Conservation (phyloP, 306 rosid genomes). For the Albizia julibrissin region DNA sequence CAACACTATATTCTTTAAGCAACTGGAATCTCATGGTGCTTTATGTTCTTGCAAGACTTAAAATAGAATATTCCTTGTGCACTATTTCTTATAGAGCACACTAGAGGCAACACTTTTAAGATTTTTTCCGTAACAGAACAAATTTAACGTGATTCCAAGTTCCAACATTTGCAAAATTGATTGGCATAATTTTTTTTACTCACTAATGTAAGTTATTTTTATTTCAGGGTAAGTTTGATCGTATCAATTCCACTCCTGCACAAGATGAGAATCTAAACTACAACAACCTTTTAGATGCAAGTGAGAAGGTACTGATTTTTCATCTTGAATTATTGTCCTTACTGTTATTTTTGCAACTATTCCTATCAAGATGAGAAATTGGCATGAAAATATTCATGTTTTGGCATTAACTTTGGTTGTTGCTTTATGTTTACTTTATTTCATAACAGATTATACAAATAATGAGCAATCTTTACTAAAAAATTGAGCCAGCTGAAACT, state of each 20-base stretch:
- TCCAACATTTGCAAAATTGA: conserved; percentile 25
- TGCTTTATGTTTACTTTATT: too few species aligned
- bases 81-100: neutral
- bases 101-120: conserved; percentile 1
- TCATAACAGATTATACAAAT: too few species aligned
- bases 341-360: conserved; percentile 2
- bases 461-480: too few species aligned
- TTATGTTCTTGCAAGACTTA: too few species aligned
- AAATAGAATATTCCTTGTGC: too few species aligned
- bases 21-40: too few species aligned
- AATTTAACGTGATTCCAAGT: conserved; percentile 10
- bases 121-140: neutral
- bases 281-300: conserved; percentile 53
- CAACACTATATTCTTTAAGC: too few species aligned
- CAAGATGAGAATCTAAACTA: conserved; percentile 84
- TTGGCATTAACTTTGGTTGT: conserved; percentile 4
- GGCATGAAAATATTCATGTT: conserved; percentile 1
- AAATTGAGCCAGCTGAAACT: too few species aligned
- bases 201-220: conserved; percentile 7
- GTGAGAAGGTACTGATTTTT: conserved; percentile 53
- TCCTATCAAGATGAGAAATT: conserved; percentile 3
- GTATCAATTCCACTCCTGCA: conserved; percentile 57
- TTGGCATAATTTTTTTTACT: neutral
- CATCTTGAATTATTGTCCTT: conserved; percentile 8
- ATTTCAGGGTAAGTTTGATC: conserved; percentile 63